Conservation (phyloP, 2,329 filamentous ascomycete genomes). For the Pleurostoma richardsiae region DNA sequence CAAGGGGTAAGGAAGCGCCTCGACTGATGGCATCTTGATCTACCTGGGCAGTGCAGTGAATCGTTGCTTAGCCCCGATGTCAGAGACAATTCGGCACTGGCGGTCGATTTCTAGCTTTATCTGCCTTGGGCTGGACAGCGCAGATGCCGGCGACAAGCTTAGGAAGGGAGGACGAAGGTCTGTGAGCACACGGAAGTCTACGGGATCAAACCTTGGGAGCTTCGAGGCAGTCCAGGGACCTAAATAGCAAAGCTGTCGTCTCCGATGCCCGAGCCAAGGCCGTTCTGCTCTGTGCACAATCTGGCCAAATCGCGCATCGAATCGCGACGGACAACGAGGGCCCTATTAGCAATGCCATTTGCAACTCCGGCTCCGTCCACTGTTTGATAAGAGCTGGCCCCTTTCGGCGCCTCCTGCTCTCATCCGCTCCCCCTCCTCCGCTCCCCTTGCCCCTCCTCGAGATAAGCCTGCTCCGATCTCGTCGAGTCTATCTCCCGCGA, state of each 20-base stretch:
- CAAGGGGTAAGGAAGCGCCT: conserved; percentile 55
- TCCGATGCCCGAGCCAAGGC: no score
- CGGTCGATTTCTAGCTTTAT: no score
- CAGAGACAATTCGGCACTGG: background rate
- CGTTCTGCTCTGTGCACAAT: no score
- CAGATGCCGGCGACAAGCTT: no score
- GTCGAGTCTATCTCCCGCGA: conserved; percentile 1
- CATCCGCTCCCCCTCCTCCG: background rate
- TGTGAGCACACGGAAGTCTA: background rate
- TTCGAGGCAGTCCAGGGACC: no score
- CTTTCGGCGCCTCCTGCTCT: conserved; percentile 1
- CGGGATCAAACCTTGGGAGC: background rate
- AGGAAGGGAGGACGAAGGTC: background rate
- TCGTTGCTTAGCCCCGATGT: background rate
- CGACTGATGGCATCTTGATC: background rate
- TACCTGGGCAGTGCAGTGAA: background rate
- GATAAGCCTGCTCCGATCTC: conserved; percentile 8
- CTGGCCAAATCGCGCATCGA: background rate
- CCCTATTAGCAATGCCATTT: conserved; percentile 5
- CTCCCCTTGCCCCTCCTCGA: background rate
- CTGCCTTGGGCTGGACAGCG: no score
- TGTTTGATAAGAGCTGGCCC: conserved; percentile 7
- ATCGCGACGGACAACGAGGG: conserved; percentile 1
- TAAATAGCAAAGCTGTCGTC: no score
- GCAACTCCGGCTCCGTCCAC: background rate